Percentiles rank a stretch among this genome's conserved stretches.
phyloP scores from a whole-genome alignment of 305 asterid genomes.

The Ajuga reptans region DNA sequence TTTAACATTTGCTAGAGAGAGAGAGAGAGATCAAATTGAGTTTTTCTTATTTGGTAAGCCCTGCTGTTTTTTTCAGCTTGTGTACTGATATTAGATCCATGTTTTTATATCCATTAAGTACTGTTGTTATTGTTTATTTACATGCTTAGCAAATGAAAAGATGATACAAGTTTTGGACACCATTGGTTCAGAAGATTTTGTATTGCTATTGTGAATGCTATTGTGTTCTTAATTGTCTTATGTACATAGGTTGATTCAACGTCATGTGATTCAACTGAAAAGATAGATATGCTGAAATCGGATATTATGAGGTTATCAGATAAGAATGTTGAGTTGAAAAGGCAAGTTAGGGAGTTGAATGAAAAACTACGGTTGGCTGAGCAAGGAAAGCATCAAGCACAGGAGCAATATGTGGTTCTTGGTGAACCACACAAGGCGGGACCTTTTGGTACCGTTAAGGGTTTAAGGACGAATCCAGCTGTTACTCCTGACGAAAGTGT shows the following conservation, averaged over 20 bases:
- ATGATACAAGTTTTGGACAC: neutral
- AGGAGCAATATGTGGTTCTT: constrained; percentile 27
- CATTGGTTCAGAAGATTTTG: neutral
- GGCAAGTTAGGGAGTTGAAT: constrained; percentile 48
- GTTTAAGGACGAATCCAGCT: constrained; percentile 55
- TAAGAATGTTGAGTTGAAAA: constrained; percentile 50
- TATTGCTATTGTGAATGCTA: neutral
- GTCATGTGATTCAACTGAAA: constrained; percentile 47
- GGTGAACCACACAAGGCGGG: constrained; percentile 52
- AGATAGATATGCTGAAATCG: constrained; percentile 36
- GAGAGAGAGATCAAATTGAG: neutral
- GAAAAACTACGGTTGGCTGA: constrained; percentile 46
- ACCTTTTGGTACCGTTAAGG: constrained; percentile 62
- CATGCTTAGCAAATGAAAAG: neutral
- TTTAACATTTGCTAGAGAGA: neutral
- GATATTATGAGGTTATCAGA: constrained; percentile 40
- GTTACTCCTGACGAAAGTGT: constrained; percentile 56
- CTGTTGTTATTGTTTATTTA: neutral
- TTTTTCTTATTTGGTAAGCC: neutral
- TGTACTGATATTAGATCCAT: neutral
- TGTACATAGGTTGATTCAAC: constrained; percentile 40
- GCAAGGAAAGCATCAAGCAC: constrained; percentile 38
- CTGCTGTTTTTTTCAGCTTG: neutral
- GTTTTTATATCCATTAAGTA: neutral
- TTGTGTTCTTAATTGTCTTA: constrained; percentile 11